Conservation (phyloP, 805 yeast genomes). For the Sugiyamaella boreocaroliniensis region DNA sequence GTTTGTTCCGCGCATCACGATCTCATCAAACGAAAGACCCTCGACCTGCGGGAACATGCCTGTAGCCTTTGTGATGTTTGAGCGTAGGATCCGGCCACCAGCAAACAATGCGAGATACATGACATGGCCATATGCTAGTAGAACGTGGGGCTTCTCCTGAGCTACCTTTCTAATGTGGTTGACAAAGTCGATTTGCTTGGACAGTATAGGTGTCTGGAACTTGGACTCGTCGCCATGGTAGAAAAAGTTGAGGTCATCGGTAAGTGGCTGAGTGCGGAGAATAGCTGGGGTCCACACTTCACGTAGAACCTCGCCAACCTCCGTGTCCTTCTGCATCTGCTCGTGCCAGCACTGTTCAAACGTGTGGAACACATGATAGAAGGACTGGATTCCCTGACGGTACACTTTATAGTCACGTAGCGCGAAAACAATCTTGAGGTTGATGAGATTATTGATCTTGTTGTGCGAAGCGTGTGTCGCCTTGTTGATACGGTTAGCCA, state of each 20-base stretch:
- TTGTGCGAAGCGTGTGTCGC: slow-evolving; percentile 64
- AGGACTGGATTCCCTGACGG: slow-evolving; percentile 68
- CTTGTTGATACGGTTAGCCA: slow-evolving; percentile 71
- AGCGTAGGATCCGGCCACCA: slow-evolving; percentile 70
- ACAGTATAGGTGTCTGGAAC: slow-evolving; percentile 51
- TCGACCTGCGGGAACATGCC: slow-evolving; percentile 71
- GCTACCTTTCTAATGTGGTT: slow-evolving; percentile 52
- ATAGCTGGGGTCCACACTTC: slow-evolving; percentile 66
- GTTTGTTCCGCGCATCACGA: slow-evolving; percentile 56
- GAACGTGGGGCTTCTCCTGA: slow-evolving; percentile 56
- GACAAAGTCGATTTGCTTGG: slow-evolving; percentile 55
- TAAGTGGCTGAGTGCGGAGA: slow-evolving; percentile 51
- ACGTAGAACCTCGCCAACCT: slow-evolving; percentile 42
- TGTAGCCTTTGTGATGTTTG: slow-evolving; percentile 56
- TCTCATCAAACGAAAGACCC: slow-evolving; percentile 58
- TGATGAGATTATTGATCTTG: slow-evolving; percentile 60
- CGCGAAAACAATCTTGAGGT: slow-evolving; percentile 66
- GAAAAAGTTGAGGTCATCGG: slow-evolving; percentile 59
- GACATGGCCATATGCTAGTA: slow-evolving; percentile 78
- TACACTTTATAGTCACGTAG: slow-evolving; percentile 67
- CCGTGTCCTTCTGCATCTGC: slow-evolving; percentile 22
- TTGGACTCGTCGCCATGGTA: slow-evolving; percentile 51
- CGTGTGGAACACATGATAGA: slow-evolving; percentile 25
- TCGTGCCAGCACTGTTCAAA: slow-evolving; percentile 25
- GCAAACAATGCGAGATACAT: slow-evolving; percentile 81